Conservation (phyloP, 805 yeast genomes). For the Spathaspora gorwiae region DNA sequence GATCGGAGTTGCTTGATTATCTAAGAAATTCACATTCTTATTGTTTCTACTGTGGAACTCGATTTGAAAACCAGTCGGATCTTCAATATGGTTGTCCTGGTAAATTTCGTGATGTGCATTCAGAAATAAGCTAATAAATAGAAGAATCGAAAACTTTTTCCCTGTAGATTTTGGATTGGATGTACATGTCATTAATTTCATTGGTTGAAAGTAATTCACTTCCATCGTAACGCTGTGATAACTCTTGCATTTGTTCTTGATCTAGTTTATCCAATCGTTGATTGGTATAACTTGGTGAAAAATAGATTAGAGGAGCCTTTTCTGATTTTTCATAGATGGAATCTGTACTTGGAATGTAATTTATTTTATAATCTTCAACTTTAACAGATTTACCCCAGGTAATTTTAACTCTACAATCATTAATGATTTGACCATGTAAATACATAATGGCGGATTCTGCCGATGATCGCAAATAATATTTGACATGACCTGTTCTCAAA, state of each 20-base stretch:
- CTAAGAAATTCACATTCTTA: conserved; percentile 37
- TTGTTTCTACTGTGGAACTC: conserved; percentile 50
- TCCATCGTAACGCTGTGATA: conserved; percentile 8
- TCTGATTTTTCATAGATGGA: conserved; percentile 9
- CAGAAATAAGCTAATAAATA: conserved; percentile 1
- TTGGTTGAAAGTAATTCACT: conserved; percentile 13
- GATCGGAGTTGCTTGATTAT: conserved; percentile 31
- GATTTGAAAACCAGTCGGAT: conserved; percentile 33
- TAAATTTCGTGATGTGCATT: conserved; percentile 38
- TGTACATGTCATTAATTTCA: conserved; percentile 14
- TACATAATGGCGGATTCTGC: conserved; percentile 36
- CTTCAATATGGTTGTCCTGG: conserved; percentile 49
- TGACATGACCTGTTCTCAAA: conserved; percentile 19
- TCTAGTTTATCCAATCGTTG: conserved; percentile 17
- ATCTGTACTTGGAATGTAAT: not conserved
- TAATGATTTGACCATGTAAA: conserved; percentile 25
- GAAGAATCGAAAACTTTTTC: conserved; percentile 8
- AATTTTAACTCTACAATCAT: conserved; percentile 24
- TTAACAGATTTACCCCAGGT: conserved; percentile 27
- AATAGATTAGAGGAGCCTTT: conserved; percentile 15
- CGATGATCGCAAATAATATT: conserved; percentile 24
- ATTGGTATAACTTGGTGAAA: conserved; percentile 13
- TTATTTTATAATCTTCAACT: not conserved
- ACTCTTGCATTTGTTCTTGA: conserved; percentile 7
- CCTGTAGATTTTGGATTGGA: conserved; percentile 9